Base-by-base conservation (phyloP, 345 rosid species). In the Brassica carinata region DNA sequence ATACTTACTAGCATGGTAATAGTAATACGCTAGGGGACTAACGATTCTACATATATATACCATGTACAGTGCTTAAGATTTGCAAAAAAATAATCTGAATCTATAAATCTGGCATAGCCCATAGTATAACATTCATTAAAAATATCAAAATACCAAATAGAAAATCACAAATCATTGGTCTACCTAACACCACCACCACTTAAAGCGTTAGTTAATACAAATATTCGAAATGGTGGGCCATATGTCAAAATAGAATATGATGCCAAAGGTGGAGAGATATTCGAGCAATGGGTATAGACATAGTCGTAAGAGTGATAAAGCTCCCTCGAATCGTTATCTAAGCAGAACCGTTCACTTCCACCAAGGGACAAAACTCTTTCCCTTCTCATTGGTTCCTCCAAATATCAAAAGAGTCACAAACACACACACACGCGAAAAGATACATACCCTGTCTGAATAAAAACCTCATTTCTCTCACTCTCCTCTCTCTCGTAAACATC, bases 301-400 rank as follows among this genome's bases (percentile, higher is more conserved):
- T 8, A 71, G 71, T 77, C 27, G 55, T n/a, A n/a, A n/a, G n/a
- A n/a, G n/a, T n/a, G n/a, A n/a, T n/a, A n/a, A n/a, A n/a, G 13
- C 11, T 36, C 34, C 5, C 13, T 5, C 9, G 0, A 48, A 48
- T 64, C 53, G n/a, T 51, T 38, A 72, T 79, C 82, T 40, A 66
- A 79, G 63, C 73, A 79, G 82, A 31, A 23, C 82, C 82, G 77
- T 73, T 79, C 77, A 77, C 82, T 79, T 63, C 26, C 83, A 62
- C 79, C 79, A 80, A 74, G 68, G 59, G 83, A 74, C 83, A 80
- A 80, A 80, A 33, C 82, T 73, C 38, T 30, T 57, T 8, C 45
- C 2, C 73, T 30, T 14, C 59, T 79, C 78, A 79, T 68, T 74
- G 79, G 79, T 74, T 73, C 65, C 55, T 74, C 30, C 26, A 45